phyloP scores from a whole-genome alignment of 2,329 filamentous ascomycete genomes.

The Spiromastix sp. region DNA sequence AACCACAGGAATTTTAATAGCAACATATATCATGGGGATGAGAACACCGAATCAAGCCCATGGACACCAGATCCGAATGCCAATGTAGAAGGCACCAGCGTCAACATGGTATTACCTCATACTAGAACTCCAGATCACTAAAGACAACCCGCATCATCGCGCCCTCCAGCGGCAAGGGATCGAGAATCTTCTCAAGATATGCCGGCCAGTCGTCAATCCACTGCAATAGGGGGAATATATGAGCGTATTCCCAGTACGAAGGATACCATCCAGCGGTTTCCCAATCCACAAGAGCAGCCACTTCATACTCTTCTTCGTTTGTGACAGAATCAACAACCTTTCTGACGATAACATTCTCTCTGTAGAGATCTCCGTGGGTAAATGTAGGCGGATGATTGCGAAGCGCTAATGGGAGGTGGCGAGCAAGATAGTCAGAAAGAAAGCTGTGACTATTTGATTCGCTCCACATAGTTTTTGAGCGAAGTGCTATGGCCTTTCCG shows the following conservation, averaged over 20 bases:
- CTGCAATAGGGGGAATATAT: slow-evolving; percentile 14
- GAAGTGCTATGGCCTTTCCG: too few species aligned
- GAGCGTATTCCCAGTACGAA: slow-evolving; percentile 18
- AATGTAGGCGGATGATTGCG: slow-evolving; percentile 14
- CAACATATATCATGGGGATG: too few species aligned
- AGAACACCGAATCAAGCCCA: too few species aligned
- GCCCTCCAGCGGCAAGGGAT: slow-evolving; percentile 15
- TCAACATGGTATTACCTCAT: too few species aligned
- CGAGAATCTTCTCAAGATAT: slow-evolving; percentile 16
- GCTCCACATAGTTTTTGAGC: too few species aligned
- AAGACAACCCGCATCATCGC: slow-evolving; percentile 15
- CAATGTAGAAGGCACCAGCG: too few species aligned
- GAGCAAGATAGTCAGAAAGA: slow-evolving; percentile 15
- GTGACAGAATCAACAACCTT: slow-evolving; percentile 1
- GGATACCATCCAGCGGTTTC: slow-evolving; percentile 20
- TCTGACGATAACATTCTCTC: slow-evolving; percentile 13
- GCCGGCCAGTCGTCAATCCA: slow-evolving; percentile 19
- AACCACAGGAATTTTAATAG: too few species aligned
- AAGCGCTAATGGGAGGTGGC: slow-evolving; percentile 8
- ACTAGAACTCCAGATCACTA: slow-evolving; percentile 14
- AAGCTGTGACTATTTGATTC: slow-evolving; percentile 13
- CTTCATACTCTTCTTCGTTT: slow-evolving; percentile 1
- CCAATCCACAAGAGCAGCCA: slow-evolving; percentile 14
- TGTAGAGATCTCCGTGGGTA: slow-evolving; percentile 16
- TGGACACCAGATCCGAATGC: too few species aligned